These are phyloP conservation scores for Adenanthera pavonina DNA, from an alignment of 306 rosid species.

Conservation along the genomic window DNA sequence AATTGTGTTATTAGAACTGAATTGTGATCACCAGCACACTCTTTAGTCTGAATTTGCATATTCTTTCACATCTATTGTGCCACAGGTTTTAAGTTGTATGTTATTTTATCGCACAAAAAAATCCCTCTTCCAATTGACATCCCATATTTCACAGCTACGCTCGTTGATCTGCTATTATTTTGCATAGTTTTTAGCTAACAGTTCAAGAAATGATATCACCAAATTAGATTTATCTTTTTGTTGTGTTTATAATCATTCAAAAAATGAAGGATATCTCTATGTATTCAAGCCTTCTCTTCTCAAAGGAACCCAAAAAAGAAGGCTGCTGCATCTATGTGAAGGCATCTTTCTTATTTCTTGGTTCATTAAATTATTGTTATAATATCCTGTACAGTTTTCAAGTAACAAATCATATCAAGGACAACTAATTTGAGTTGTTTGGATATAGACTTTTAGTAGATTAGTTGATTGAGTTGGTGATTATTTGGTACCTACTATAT, in stretches of 20 bases:
- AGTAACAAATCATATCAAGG: background rate
- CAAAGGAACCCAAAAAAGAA: background rate
- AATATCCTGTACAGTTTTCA: background rate
- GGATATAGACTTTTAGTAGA: background rate
- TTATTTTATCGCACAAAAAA: background rate
- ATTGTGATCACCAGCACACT: slow-evolving; percentile 6
- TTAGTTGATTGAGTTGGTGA: background rate
- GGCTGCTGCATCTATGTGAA: background rate
- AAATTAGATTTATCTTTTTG: slow-evolving; percentile 11
- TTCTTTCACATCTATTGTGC: slow-evolving; percentile 6
- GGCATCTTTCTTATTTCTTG: background rate
- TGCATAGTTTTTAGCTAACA: background rate
- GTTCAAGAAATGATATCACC: background rate
- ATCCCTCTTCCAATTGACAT: background rate
- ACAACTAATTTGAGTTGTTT: slow-evolving; percentile 20
- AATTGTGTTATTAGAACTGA: slow-evolving; percentile 11
- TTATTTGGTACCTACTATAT: slow-evolving; percentile 16
- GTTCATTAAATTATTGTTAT: too few species aligned
- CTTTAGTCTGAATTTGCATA: slow-evolving; percentile 11
- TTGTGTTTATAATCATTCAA: slow-evolving; percentile 19
- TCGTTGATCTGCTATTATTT: background rate
- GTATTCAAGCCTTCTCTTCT: background rate
- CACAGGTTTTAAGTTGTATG: background rate
- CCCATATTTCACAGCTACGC: background rate
- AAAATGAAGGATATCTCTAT: background rate